Base-by-base conservation (phyloP, 257 asterid genomes). In the Primulina tabacum region DNA sequence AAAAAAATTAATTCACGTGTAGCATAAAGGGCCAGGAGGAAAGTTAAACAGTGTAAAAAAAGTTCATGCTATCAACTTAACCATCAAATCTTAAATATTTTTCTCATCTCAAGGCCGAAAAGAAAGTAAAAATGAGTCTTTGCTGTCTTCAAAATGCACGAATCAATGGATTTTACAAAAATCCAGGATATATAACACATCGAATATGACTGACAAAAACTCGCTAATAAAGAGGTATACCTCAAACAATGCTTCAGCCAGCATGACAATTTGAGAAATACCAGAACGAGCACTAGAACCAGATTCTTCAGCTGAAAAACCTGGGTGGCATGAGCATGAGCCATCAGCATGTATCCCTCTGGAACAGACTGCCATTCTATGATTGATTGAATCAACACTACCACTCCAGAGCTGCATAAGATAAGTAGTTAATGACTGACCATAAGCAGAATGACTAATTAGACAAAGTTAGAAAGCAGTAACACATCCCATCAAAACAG, bases 201-300 rank as follows among this genome's bases (percentile, higher is more conserved):
- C 67, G 64, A 35, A 60, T 58, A 26, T 47, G 52, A 20, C 38
- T 20, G 14, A 50, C 14, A 35, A 53, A 68, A 18, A 33, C 16
- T 24, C 50, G 29, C 52, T 68, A 66, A 21, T 24, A 43, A 50
- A 34, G 56, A 64, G 66, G n/a, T 77, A 59, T 82, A 90, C 97
- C 98, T 92, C 97, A 82, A 92, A 92, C 70, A 92, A 80, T 62
- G 98, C 96, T 83, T 92, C 98, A 52, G 95, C 98, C 71, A 92
- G 91, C 96, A 92, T 88, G 65, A 92, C 89, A 70, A 92, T 88
- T 58, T 96, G 86, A 57, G 96, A 87, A 75, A 92, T 81, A 70
- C 98, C 91, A 64, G 94, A 92, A 66, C 92, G 92, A 62, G 88
- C 73, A 34, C 88, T 88, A 73, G 86, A 72, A 32, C 88, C 88